A percentile compares a stretch with the other conserved stretches of the same genome.
Evolutionary conservation across 768 basidiomycete species (phyloP).

Genomic region (Peribolospora baueri): DNA sequence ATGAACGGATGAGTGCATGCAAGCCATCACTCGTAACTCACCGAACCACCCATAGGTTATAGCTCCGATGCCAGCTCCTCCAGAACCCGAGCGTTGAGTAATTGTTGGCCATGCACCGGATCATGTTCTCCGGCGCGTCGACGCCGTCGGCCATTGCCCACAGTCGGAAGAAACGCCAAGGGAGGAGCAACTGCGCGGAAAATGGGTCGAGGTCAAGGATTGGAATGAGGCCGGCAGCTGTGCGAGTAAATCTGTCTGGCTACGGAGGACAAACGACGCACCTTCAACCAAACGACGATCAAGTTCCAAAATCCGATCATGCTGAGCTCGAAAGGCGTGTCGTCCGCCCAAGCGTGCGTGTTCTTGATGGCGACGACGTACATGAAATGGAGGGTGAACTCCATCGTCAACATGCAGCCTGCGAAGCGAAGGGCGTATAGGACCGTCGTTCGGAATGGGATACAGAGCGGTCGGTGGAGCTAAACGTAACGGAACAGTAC

Average conservation of each 20-base stretch:
- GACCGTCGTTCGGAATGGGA: constrained; percentile 23
- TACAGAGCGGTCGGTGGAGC: constrained; percentile 22
- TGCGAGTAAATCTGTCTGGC: background rate
- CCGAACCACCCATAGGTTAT: constrained; percentile 87
- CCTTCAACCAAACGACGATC: constrained; percentile 89
- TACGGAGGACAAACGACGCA: constrained; percentile 17
- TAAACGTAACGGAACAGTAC: background rate
- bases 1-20: background rate
- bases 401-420: constrained; percentile 55
- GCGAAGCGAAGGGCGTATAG: constrained; percentile 47
- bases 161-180: constrained; percentile 89
- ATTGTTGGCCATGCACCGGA: constrained; percentile 94
- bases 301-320: constrained; percentile 97
- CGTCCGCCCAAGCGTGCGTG: constrained; percentile 42
- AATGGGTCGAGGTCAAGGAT: background rate
- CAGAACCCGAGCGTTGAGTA: constrained; percentile 83
- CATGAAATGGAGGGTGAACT: constrained; percentile 75
- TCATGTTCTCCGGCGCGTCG: constrained; percentile 94
- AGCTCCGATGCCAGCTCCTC: constrained; percentile 88
- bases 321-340: constrained; percentile 51
- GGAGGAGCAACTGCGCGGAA: constrained; percentile 48
- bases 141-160: constrained; percentile 75
- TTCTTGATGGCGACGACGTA: constrained; percentile 94
- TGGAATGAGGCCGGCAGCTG: background rate
- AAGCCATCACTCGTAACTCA: constrained; percentile 17